Evolutionary conservation across 2,329 filamentous ascomycete species (phyloP), one percentile per base, ranked within the genome.

Genomic region (Verticillium longisporum): DNA sequence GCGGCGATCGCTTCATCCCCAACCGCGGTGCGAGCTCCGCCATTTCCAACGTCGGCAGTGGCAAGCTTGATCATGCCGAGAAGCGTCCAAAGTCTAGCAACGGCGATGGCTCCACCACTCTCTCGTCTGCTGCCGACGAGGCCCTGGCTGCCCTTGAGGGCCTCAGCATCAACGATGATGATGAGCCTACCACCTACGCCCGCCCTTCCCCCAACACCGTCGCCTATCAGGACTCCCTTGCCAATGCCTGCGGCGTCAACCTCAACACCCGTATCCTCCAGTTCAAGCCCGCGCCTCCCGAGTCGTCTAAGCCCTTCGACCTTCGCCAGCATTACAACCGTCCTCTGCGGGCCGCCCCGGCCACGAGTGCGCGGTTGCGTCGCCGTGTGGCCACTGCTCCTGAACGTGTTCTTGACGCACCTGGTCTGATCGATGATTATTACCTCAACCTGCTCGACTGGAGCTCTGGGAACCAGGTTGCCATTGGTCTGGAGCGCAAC

Each of bases 381-480:
- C 90, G 95, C 65, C 91, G 94, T 69, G 92, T 99, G 62, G 90
- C 95, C 59, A 97, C 95, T 7, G 92, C 94, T 13, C 95, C 95
- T 11, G 95, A 99, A 78, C 91, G 95, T 66, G 95, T 99, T 14
- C 86, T 99, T 32, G 95, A 99, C 76, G 95, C 95, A 4, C 95
- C 95, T 6, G 95, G 94, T 61, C 86, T 99, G 59, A 90, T 98
- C 64, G 95, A 99, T 71, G 95, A 99, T 79, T 99, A 98, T 84
- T 99, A 99, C 76, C 89, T 99, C 69, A 99, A 99, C 81, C 84
- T 99, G 45, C 87, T 99, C 32, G 95, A 99, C 80, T 99, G 95
- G 95, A 97, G 93, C 73, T 95, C 92, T 6, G 89, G 90, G 63
- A 99, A 99, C 81, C 95, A 99, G 77, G 94, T 99, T 60, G 95